These are phyloP conservation scores for Penstemon newberryi DNA, from an alignment of 257 asterid genomes.

Conservation along the genomic window DNA sequence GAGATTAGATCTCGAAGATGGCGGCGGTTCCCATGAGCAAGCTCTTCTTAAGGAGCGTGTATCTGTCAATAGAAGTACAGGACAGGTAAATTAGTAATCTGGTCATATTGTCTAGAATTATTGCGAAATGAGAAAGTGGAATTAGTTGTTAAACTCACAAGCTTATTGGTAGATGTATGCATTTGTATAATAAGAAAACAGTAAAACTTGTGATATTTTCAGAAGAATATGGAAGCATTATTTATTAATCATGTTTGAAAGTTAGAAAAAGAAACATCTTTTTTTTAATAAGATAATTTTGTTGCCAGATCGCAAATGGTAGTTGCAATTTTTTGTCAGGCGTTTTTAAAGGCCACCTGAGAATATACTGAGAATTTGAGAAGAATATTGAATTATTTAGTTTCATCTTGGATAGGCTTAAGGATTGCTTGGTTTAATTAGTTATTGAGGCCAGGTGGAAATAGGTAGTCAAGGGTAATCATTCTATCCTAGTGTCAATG, in stretches of 20 bases:
- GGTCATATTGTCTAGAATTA: constrained; percentile 11
- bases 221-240: constrained; percentile 3
- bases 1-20: constrained; percentile 93
- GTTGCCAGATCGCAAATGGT: constrained; percentile 9
- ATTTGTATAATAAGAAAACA: constrained; percentile 3
- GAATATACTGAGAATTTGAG: constrained; percentile 24
- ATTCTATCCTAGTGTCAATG: constrained; percentile 5
- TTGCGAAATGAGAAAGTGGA: constrained; percentile 15
- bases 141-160: constrained; percentile 10
- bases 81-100: constrained; percentile 59
- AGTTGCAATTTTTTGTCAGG: constrained; percentile 5
- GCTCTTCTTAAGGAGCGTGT: constrained; percentile 87
- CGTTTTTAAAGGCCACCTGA: constrained; percentile 17
- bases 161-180: constrained; percentile 16
- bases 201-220: constrained; percentile 22
- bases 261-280: neutral
- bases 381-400: constrained; percentile 11
- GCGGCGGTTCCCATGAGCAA: constrained; percentile 81
- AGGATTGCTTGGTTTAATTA: neutral
- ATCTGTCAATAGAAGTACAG: constrained; percentile 67
- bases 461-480: constrained; percentile 18
- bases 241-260: neutral
- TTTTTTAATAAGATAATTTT: neutral
- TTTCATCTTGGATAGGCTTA: neutral
- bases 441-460: neutral